phyloP scores from a whole-genome alignment of 768 basidiomycete genomes.

The Dioszegia hungarica region DNA sequence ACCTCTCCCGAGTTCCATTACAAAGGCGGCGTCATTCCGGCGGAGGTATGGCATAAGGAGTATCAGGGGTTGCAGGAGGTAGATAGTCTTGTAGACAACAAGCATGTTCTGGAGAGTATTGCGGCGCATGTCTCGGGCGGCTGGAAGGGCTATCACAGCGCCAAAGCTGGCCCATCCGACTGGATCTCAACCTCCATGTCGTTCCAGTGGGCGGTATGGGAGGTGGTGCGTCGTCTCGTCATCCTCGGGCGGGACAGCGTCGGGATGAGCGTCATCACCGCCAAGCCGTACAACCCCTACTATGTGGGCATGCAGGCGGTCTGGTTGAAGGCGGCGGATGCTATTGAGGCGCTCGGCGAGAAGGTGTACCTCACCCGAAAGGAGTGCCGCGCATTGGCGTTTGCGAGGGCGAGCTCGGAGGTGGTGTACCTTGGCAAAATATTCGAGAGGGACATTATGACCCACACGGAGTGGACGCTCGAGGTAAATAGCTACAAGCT shows the following conservation, averaged over 20 bases:
- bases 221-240: conserved; percentile 1
- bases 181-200: conserved; percentile 5
- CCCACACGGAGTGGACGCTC: neutral
- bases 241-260: neutral
- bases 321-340: neutral
- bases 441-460: neutral
- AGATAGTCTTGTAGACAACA: too few relatives aligned
- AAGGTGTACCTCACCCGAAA: neutral
- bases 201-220: conserved; percentile 11
- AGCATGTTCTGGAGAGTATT: neutral
- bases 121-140: too few relatives aligned
- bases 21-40: too few relatives aligned
- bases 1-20: neutral
- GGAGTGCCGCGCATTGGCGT: neutral
- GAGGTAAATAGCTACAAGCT: neutral
- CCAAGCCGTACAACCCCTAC: neutral
- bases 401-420: conserved; percentile 1
- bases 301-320: neutral
- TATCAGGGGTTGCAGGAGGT: too few relatives aligned
- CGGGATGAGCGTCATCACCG: neutral
- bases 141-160: neutral
- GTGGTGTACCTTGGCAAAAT: conserved; percentile 7
- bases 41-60: too few relatives aligned
- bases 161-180: neutral
- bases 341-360: neutral